Percentiles rank a stretch among this genome's conserved stretches.
These are phyloP conservation scores for Plasmodium sp. DNA, from an alignment of 169 alveolate species.

Conservation along the genomic window DNA sequence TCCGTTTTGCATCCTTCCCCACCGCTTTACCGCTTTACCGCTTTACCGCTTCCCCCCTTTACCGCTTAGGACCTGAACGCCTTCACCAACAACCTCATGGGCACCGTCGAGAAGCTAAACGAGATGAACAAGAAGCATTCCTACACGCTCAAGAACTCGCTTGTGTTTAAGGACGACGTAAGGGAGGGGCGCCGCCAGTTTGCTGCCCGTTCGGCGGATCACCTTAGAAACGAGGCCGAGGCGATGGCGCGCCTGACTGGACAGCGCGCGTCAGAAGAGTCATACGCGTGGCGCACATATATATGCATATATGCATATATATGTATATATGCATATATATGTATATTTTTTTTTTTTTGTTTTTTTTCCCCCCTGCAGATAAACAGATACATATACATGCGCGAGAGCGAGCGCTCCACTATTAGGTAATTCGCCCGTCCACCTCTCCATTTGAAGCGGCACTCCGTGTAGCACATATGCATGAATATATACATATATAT, in stretches of 20 bases:
- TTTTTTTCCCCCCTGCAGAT: slow-evolving; percentile 5
- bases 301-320: too few relatives aligned
- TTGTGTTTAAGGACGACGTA: slow-evolving; percentile 58
- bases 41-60: neutral
- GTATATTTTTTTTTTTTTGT: neutral
- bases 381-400: slow-evolving; percentile 63
- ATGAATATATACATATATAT: neutral
- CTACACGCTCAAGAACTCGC: slow-evolving; percentile 29
- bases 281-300: neutral
- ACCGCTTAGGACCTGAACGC: slow-evolving; percentile 7
- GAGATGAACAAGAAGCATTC: slow-evolving; percentile 11
- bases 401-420: slow-evolving; percentile 56
- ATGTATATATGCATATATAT: too few relatives aligned
- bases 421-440: slow-evolving; percentile 26
- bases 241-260: neutral
- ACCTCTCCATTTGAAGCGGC: neutral
- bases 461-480: neutral
- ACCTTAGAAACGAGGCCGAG: too few relatives aligned
- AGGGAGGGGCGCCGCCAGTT: neutral
- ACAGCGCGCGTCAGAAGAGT: neutral
- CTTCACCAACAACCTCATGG: slow-evolving; percentile 30
- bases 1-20: neutral
- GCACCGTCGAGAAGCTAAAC: slow-evolving; percentile 3
- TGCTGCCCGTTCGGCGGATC: neutral
- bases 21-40: neutral